phyloP scores from a whole-genome alignment of 2,329 filamentous ascomycete species.

The Achaetomium macrosporum region DNA sequence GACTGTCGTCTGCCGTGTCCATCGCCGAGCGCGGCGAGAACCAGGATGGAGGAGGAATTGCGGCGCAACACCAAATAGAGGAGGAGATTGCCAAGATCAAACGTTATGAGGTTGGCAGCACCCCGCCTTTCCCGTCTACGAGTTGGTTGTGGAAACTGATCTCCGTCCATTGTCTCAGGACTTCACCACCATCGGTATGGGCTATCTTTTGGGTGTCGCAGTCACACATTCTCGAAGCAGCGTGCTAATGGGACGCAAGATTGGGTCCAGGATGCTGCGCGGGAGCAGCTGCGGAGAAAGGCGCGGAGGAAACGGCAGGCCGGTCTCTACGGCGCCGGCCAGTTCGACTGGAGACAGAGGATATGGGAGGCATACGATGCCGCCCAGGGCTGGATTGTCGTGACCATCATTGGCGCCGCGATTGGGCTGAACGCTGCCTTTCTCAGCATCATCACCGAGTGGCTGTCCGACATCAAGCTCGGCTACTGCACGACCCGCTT shows the following conservation, averaged over 20 bases:
- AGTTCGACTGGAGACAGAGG: constrained; percentile 71
- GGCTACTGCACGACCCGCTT: constrained; percentile 95
- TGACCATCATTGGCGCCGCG: constrained; percentile 84
- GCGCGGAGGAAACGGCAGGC: constrained; percentile 66
- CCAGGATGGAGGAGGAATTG: constrained; percentile 41
- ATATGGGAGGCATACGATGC: constrained; percentile 87
- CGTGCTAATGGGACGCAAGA: constrained; percentile 49
- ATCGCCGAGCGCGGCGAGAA: constrained; percentile 59
- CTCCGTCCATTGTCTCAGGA: constrained; percentile 45
- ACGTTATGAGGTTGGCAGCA: constrained; percentile 66
- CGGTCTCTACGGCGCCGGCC: constrained; percentile 64
- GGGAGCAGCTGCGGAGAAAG: constrained; percentile 78
- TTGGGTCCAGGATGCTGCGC: constrained; percentile 95
- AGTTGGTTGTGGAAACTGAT: constrained; percentile 8
- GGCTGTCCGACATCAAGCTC: constrained; percentile 91
- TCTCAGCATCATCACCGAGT: constrained; percentile 93
- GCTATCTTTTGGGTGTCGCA: constrained; percentile 2
- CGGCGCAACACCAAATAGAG: constrained; percentile 66
- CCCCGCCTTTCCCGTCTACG: neutral
- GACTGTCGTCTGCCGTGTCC: constrained; percentile 63
- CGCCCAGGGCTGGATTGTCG: constrained; percentile 95
- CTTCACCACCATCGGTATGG: constrained; percentile 80
- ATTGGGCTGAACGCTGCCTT: constrained; percentile 92
- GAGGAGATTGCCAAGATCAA: constrained; percentile 98
- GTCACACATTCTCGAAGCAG: neutral